phyloP scores from a whole-genome alignment of 2,329 filamentous ascomycete species.

The Colletotrichum lupini region DNA sequence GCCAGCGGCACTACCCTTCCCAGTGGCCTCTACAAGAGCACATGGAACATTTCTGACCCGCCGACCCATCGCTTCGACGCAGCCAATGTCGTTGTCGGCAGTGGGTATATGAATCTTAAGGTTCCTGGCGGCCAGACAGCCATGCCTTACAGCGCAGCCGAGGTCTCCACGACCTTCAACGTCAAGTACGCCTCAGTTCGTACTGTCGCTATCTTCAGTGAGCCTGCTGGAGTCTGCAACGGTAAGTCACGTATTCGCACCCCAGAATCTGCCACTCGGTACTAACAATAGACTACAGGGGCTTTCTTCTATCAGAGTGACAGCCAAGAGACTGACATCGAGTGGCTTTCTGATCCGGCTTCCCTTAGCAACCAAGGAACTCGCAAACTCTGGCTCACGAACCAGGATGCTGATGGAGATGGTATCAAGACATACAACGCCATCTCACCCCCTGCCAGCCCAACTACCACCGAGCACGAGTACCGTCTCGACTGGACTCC shows the following conservation, averaged over 20 bases:
- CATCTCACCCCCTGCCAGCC: conserved; percentile 37
- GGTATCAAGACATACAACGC: conserved; percentile 35
- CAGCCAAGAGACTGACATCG: conserved; percentile 45
- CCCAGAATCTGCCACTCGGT: not conserved
- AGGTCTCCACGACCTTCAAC: conserved; percentile 42
- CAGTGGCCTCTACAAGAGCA: conserved; percentile 38
- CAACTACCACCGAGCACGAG: conserved; percentile 44
- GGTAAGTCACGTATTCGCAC: conserved; percentile 32
- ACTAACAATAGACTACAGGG: conserved; percentile 33
- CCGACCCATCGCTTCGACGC: conserved; percentile 27
- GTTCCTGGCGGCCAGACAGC: conserved; percentile 42
- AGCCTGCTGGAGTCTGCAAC: conserved; percentile 45
- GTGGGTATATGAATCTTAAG: conserved; percentile 44
- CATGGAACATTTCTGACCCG: conserved; percentile 34
- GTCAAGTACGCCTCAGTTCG: conserved; percentile 45
- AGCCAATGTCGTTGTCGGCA: conserved; percentile 37
- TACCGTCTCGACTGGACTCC: conserved; percentile 46
- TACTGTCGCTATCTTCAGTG: conserved; percentile 43
- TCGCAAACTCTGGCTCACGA: conserved; percentile 44
- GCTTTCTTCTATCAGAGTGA: conserved; percentile 45
- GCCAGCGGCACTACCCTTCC: conserved; percentile 38
- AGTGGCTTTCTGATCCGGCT: conserved; percentile 45
- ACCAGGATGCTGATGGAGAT: conserved; percentile 42
- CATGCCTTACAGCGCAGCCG: conserved; percentile 39
- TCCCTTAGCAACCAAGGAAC: conserved; percentile 42